Evolutionary conservation across 225 moss, liverwort and hornwort genomes (phyloP).

Genomic region (Anthoceros angustus): DNA sequence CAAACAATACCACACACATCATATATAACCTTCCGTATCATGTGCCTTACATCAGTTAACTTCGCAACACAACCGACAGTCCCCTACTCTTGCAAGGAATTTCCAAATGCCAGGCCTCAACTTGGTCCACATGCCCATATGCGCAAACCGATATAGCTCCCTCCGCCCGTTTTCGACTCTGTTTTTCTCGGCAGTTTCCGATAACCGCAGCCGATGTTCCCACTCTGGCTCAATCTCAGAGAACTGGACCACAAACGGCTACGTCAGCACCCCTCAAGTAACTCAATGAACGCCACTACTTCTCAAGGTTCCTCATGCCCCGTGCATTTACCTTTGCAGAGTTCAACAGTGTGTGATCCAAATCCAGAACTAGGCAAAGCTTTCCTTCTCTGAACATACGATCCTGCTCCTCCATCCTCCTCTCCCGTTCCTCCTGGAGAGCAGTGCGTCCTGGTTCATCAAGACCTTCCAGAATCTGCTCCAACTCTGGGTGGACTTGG

Average conservation of each 20-base stretch:
- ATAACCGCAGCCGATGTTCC: constrained; percentile 74
- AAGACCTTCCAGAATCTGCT: constrained; percentile 56
- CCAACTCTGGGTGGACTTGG: constrained; percentile 63
- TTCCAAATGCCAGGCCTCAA: constrained; percentile 99
- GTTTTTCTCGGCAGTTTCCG: constrained; percentile 65
- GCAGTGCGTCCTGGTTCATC: constrained; percentile 48
- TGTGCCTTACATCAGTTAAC: not conserved
- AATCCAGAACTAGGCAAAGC: constrained; percentile 89
- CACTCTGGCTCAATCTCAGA: constrained; percentile 95
- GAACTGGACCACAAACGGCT: constrained; percentile 33
- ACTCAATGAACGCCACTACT: too few relatives aligned
- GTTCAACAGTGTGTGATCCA: constrained; percentile 89
- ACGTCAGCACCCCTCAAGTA: not conserved
- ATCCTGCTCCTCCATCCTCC: constrained; percentile 97
- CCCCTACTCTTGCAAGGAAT: constrained; percentile 79
- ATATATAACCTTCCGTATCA: not conserved
- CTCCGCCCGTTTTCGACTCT: constrained; percentile 53
- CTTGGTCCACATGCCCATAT: constrained; percentile 99
- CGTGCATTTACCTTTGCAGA: constrained; percentile 65
- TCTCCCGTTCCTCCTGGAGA: constrained; percentile 71
- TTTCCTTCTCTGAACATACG: constrained; percentile 95
- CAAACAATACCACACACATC: constrained; percentile 8
- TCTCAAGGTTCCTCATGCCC: too few relatives aligned
- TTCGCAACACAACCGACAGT: not conserved
- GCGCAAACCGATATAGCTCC: constrained; percentile 83